Percentiles rank a stretch among this genome's conserved stretches.
Evolutionary conservation across 2,329 filamentous ascomycete species (phyloP).

Genomic region (Cryphonectria carpinicola): DNA sequence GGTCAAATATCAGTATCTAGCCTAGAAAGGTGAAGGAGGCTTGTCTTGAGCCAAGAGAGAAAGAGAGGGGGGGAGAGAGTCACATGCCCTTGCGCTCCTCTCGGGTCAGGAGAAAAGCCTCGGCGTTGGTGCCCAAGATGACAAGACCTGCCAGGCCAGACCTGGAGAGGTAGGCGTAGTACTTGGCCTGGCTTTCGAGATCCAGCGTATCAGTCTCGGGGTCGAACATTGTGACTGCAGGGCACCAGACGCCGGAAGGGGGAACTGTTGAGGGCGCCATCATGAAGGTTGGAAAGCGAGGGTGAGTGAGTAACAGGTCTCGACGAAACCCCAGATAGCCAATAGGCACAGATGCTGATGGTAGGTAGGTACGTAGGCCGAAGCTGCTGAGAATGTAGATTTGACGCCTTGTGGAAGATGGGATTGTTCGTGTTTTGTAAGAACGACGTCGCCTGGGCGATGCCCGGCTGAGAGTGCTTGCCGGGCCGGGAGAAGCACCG

Average conservation of each 20-base stretch:
- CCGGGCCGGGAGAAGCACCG: conserved; percentile 10
- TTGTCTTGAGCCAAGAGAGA: not conserved
- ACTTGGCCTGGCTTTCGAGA: conserved; percentile 35
- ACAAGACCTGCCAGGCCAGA: conserved; percentile 38
- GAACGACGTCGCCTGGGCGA: not conserved
- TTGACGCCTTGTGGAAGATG: not conserved
- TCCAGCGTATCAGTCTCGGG: conserved; percentile 37
- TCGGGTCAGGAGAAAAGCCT: conserved; percentile 40
- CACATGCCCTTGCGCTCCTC: conserved; percentile 34
- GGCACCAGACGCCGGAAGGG: conserved; percentile 39
- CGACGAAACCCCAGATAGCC: too few relatives aligned
- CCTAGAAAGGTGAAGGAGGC: too few relatives aligned
- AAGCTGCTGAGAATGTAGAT: not conserved
- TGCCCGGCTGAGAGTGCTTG: not conserved
- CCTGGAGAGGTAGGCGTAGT: conserved; percentile 37
- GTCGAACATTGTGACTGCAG: conserved; percentile 41
- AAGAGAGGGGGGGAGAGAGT: too few relatives aligned
- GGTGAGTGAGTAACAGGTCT: not conserved
- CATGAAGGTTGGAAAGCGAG: not conserved
- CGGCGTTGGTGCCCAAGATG: conserved; percentile 41
- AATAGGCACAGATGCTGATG: not conserved
- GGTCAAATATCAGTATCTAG: not conserved
- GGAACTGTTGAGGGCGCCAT: conserved; percentile 32
- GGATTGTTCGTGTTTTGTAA: not conserved
- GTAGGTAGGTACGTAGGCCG: not conserved